A percentile compares a stretch with the other conserved stretches of the same genome.
Conservation (phyloP, 139 green algal genomes). For the Chlamydomonas applanata region DNA sequence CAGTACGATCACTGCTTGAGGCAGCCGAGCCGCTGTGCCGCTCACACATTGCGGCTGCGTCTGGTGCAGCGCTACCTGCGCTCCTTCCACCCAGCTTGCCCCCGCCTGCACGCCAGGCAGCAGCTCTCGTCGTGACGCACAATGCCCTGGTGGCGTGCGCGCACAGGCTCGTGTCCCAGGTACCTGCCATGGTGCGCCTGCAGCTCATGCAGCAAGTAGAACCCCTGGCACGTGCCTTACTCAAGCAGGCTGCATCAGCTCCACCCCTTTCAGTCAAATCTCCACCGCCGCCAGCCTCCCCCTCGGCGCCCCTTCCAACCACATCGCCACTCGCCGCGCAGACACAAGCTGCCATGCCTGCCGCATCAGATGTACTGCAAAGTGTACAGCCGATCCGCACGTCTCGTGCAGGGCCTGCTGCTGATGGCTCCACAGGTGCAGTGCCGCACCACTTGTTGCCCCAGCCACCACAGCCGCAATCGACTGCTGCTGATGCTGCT, state of each 20-base stretch:
- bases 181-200: neutral
- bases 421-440: too few species aligned
- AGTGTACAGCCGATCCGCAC: too few species aligned
- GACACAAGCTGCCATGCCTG: too few species aligned
- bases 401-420: neutral
- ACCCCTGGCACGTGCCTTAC: neutral
- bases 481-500: too few species aligned
- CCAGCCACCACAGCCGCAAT: too few species aligned
- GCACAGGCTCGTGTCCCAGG: neutral
- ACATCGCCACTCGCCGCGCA: too few species aligned
- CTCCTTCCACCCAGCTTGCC: conserved; percentile 1
- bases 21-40: neutral
- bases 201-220: neutral
- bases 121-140: neutral
- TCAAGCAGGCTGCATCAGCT: neutral
- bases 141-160: neutral
- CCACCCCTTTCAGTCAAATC: too few species aligned
- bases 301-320: too few species aligned
- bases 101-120: neutral
- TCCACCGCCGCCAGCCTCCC: too few species aligned
- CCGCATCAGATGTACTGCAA: too few species aligned
- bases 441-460: too few species aligned
- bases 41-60: neutral
- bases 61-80: neutral
- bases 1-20: neutral